Percentiles rank a stretch among this genome's conserved stretches.
phyloP scores from a whole-genome alignment of 2,329 filamentous ascomycete genomes.

The Didymella glomerata region DNA sequence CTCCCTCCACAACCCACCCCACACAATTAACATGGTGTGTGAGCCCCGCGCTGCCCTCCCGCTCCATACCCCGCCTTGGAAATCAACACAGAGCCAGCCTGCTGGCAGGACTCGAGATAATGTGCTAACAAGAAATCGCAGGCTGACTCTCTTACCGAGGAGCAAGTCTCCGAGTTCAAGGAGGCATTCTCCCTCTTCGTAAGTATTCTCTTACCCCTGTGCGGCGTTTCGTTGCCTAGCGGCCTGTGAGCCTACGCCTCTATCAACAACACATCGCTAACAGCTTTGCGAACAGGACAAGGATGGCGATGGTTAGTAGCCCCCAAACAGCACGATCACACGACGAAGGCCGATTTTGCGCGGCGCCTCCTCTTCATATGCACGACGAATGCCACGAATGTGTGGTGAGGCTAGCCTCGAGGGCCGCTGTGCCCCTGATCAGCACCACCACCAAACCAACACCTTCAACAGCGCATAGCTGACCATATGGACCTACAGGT shows the following conservation, averaged over 20 bases:
- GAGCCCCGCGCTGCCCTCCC: constrained; percentile 35
- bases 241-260: constrained; percentile 20
- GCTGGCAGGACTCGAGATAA: constrained; percentile 9
- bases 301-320: constrained; percentile 63
- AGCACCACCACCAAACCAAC: constrained; percentile 19
- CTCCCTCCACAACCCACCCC: constrained; percentile 13
- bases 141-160: constrained; percentile 98
- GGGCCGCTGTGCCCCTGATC: background rate
- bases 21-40: constrained; percentile 50
- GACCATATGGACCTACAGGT: constrained; percentile 53
- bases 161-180: constrained; percentile 99
- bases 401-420: constrained; percentile 7
- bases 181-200: constrained; percentile 99
- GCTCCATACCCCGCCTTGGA: constrained; percentile 49
- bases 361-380: constrained; percentile 10
- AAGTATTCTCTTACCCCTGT: constrained; percentile 60
- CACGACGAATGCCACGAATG: constrained; percentile 14
- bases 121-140: constrained; percentile 55
- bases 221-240: constrained; percentile 38
- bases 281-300: constrained; percentile 58
- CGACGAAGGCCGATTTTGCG: background rate
- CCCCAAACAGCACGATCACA: constrained; percentile 6
- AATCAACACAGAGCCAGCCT: constrained; percentile 41
- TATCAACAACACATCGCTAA: constrained; percentile 36
- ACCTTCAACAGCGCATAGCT: constrained; percentile 26